Evolutionary conservation across 78 protist species (phyloP).

Genomic region (Mantamonas sphyraenae): DNA sequence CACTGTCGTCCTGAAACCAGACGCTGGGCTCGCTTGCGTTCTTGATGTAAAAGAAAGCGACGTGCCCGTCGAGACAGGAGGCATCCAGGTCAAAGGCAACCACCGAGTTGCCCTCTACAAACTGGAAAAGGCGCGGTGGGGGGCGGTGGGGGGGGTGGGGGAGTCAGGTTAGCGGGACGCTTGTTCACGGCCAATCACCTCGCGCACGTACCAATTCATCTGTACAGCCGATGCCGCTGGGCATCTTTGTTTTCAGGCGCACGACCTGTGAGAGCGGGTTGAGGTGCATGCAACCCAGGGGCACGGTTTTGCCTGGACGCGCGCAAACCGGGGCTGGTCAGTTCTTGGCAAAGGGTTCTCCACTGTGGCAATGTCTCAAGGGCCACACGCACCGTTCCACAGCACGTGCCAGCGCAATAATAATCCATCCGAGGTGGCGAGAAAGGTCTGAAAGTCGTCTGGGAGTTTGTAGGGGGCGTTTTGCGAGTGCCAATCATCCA

Average conservation of each 20-base stretch:
- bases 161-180: not conserved
- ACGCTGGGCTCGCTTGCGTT: not conserved
- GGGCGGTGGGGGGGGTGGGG: not conserved
- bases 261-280: not conserved
- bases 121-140: not conserved
- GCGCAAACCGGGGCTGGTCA: not conserved
- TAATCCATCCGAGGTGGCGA: constrained; percentile 16
- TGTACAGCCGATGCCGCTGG: too few species aligned
- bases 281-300: not conserved
- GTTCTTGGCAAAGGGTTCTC: constrained; percentile 8
- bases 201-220: not conserved
- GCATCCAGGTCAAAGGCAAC: constrained; percentile 17
- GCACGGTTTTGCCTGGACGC: not conserved
- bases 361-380: not conserved
- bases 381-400: not conserved
- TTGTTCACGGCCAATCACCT: not conserved
- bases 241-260: too few species aligned
- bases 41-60: not conserved
- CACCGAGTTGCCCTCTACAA: not conserved
- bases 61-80: constrained; percentile 1
- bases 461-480: constrained; percentile 15
- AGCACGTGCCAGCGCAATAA: constrained; percentile 1
- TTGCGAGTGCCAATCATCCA: constrained; percentile 16
- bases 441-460: constrained; percentile 13
- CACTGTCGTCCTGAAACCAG: not conserved